Evolutionary conservation across 805 yeast species (phyloP), one percentile per base, ranked within the genome.

Genomic region (Zygosaccharomyces bailii): DNA sequence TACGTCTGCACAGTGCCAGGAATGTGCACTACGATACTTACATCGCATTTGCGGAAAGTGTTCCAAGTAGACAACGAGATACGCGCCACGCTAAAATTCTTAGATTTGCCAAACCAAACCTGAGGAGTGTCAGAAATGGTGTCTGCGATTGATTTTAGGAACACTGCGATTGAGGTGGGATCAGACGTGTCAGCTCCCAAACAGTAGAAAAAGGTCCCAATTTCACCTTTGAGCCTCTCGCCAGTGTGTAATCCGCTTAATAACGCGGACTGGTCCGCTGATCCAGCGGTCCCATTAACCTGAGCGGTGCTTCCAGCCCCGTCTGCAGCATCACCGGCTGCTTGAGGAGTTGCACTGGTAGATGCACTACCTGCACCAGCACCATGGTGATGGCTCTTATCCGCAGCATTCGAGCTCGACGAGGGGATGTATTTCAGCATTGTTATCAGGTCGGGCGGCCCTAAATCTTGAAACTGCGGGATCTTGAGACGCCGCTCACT

Each of bases 71-170:
- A 81, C 57, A 81, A 82, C 0, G 84, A 77, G 36, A 86, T 79
- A 57, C 82, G 78, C n/a, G 80, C 77, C 8, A 86, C 86, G 54
- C 78, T 80, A 75, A 80, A 85, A 48, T 74, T 73, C 56, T 78
- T 84, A 50, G 72, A 74, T 58, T 81, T 86, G 10, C 90, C 89
- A 67, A 84, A 86, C 95, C 95, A 86, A 35, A 76, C 68, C 61
- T 86, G 95, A 4, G 80, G 79, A 24, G 76, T 68, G 46, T 76
- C 79, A 19, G 75, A 63, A 23, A 86, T 79, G 29, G 81, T 69
- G 43, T 77, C 84, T 25, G 88, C 82, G 51, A 86, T 61, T 5
- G 79, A 75, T 59, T 84, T 85, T 45, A 85, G 66, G 45, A 80
- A 80, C 1, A 89, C 89, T 8, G 91, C 90, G 43, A 86, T 80